Percentiles rank a stretch among this genome's conserved stretches.
Conservation (phyloP, 495 filamentous ascomycete genomes). For the Annulohypoxylon maeteangense region DNA sequence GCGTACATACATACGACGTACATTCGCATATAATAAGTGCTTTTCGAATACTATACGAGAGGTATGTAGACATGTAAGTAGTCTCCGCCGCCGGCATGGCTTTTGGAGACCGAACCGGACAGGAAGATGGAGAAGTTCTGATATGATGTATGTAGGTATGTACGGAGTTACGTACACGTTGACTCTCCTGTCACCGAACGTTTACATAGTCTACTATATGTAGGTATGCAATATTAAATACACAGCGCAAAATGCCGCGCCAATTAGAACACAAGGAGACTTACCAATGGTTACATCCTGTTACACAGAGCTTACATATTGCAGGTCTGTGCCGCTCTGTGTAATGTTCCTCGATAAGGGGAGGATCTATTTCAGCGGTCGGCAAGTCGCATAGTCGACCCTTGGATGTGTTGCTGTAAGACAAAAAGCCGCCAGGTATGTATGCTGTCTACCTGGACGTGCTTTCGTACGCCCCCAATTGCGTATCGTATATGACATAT, state of each 20-base stretch:
- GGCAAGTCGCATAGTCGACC: slow-evolving; percentile 22
- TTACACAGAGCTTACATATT: slow-evolving; percentile 32
- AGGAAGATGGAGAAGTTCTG: slow-evolving; percentile 15
- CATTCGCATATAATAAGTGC: background rate
- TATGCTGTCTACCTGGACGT: background rate
- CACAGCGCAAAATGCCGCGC: slow-evolving; percentile 18
- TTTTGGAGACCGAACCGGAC: slow-evolving; percentile 21
- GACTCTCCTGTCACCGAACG: slow-evolving; percentile 1
- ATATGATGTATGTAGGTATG: too few species aligned
- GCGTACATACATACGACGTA: background rate
- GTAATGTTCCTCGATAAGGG: slow-evolving; percentile 23
- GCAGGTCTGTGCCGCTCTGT: slow-evolving; percentile 23
- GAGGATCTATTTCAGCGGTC: slow-evolving; percentile 20
- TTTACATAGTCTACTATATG: too few species aligned
- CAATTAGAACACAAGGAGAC: slow-evolving; percentile 25
- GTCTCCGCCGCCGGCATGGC: slow-evolving; percentile 21
- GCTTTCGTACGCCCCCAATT: slow-evolving; percentile 21
- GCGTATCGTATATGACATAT: background rate
- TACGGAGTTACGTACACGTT: slow-evolving; percentile 4
- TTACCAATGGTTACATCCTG: slow-evolving; percentile 24
- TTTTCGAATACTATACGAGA: too few species aligned
- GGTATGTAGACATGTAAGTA: slow-evolving; percentile 15
- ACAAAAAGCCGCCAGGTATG: background rate
- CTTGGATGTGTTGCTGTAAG: slow-evolving; percentile 7
- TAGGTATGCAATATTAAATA: slow-evolving; percentile 6